These are phyloP conservation scores for Helenozyma baotianmanensis DNA, from an alignment of 805 yeast species.

Conservation along the genomic window DNA sequence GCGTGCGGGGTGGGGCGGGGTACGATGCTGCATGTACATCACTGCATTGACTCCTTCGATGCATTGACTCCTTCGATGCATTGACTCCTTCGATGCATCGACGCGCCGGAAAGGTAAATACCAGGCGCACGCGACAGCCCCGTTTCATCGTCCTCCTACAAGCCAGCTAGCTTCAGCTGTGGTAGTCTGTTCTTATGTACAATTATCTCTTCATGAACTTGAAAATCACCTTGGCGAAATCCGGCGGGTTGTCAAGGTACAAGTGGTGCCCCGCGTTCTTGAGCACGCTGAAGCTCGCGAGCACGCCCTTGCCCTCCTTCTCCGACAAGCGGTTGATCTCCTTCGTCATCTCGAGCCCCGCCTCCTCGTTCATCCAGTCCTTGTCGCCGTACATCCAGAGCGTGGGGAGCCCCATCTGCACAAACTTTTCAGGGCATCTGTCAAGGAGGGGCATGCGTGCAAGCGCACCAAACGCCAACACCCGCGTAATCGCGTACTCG, in stretches of 20 bases:
- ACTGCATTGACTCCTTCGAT: too few species aligned
- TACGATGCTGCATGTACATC: too few species aligned
- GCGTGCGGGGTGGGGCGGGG: too few species aligned
- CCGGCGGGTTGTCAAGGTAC: slow-evolving; percentile 46
- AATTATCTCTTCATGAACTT: too few species aligned
- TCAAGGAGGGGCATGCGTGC: slow-evolving; percentile 54
- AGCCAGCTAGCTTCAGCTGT: too few species aligned
- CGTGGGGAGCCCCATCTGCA: slow-evolving; percentile 42
- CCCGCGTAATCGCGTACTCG: slow-evolving; percentile 57
- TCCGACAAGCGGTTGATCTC: slow-evolving; percentile 17
- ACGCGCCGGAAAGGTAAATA: too few species aligned
- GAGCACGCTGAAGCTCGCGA: slow-evolving; percentile 26
- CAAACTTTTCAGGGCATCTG: slow-evolving; percentile 40
- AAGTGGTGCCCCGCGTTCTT: slow-evolving; percentile 52
- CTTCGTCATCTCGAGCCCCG: slow-evolving; percentile 39
- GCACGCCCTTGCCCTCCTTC: slow-evolving; percentile 5
- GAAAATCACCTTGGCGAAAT: slow-evolving; percentile 27
- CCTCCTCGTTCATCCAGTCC: slow-evolving; percentile 68
- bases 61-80: too few species aligned
- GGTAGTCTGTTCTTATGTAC: too few species aligned
- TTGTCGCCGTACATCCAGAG: slow-evolving; percentile 63
- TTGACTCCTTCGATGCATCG: too few species aligned
- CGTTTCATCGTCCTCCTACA: too few species aligned
- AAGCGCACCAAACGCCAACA: slow-evolving; percentile 56
- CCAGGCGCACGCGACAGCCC: too few species aligned